Base-by-base conservation (phyloP, 352 stramenopile species). In the Pythium vanterpoolii region DNA sequence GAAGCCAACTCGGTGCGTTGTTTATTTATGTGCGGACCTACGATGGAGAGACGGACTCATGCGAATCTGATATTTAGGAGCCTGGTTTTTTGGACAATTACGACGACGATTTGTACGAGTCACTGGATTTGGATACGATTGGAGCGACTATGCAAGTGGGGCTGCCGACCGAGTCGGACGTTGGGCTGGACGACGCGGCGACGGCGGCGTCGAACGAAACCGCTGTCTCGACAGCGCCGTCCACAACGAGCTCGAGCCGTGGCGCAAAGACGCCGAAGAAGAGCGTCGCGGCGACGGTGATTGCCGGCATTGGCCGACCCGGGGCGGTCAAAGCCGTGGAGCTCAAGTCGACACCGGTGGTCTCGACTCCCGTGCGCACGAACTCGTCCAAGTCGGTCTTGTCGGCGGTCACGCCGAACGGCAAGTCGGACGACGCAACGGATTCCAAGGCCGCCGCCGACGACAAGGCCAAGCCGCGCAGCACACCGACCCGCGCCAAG, bases 21-120 rank as follows among this genome's bases (percentile, higher is more conserved):
- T 13, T 24, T 23, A 44, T 76, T 18, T 42, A 19, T 49, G 33
- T 39, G 38, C 10, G 38, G 13, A 18, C 10, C 38, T 10, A 21
- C 31, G 27, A 27, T 19, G 28, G 26, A 30, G 34, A 8, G 8
- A 8, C 14, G 33, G 33, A 39, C 10, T 45, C 38, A 23, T 45
- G 5, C 21, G 38, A 14, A 39, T 39, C 19, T 27, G 14, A 40
- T 18, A 11, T 54, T 27, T 42, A 93, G 68, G 95, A 99, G 33
- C 76, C 86, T 16, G 89, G 98, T 68, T 98, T 97, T 63, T 86
- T 98, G 66, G 90, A 97, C 57, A 96, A 79, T 27, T 95, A 94
- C 56, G 84, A 95, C 13, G 87, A 96, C 60, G 86, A 97, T 51
- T 87, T 99, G 61, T 99, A 99, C 75, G 97, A 99, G 65, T 51